Conservation (phyloP, 345 rosid species). For the Reutealis trisperma region DNA sequence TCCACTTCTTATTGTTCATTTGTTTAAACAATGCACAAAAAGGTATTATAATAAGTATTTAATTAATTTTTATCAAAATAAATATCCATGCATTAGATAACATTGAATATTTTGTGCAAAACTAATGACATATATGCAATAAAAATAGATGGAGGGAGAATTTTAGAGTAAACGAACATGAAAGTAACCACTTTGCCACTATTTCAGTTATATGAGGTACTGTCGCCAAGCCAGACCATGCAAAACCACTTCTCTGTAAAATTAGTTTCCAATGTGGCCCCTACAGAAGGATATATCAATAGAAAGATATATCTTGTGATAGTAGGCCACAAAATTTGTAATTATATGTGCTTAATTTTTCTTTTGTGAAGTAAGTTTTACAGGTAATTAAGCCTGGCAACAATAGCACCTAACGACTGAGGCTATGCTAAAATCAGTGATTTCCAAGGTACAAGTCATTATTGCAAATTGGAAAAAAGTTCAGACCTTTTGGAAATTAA, state of each 20-base stretch:
- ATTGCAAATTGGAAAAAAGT: background rate
- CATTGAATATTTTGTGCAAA: too few relatives aligned
- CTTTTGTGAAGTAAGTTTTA: background rate
- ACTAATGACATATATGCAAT: too few relatives aligned
- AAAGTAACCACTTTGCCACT: background rate
- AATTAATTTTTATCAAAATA: background rate
- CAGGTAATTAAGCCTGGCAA: background rate
- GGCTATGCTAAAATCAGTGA: background rate
- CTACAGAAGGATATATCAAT: background rate
- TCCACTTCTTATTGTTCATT: background rate
- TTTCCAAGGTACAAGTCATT: background rate
- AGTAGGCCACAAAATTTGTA: background rate
- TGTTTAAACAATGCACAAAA: background rate
- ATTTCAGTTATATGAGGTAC: background rate
- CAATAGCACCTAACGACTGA: background rate
- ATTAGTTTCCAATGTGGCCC: background rate
- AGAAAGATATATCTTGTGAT: background rate
- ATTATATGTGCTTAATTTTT: background rate
- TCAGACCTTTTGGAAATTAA: too few relatives aligned
- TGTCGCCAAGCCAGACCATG: background rate
- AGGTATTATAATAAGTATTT: background rate
- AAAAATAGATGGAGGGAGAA: background rate
- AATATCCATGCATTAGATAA: background rate
- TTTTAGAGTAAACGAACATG: background rate
- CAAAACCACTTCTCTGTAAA: background rate